Conservation (phyloP, 73 alveolate genomes). For the Paramecium octaurelia region DNA sequence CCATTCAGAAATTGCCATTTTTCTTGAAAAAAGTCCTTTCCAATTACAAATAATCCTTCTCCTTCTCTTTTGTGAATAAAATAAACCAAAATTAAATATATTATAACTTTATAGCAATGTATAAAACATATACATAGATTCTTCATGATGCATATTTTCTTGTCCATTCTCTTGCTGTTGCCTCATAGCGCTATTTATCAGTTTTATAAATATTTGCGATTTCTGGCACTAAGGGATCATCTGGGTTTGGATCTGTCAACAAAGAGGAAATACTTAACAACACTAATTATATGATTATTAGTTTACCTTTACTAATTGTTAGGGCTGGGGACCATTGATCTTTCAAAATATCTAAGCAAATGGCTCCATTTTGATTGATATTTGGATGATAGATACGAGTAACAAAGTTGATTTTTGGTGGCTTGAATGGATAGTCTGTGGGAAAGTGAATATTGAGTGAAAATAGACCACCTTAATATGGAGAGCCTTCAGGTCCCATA, state of each 20-base stretch:
- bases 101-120: background rate
- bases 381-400: slow-evolving; percentile 92
- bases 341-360: slow-evolving; percentile 82
- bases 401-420: slow-evolving; percentile 82
- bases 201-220: slow-evolving; percentile 80
- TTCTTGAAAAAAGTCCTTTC: background rate
- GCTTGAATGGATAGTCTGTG: slow-evolving; percentile 88
- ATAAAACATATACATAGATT: background rate
- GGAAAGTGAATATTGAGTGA: slow-evolving; percentile 74
- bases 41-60: background rate
- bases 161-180: slow-evolving; percentile 83
- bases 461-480: slow-evolving; percentile 80
- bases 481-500: slow-evolving; percentile 88
- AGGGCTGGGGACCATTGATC: slow-evolving; percentile 97
- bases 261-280: slow-evolving; percentile 75
- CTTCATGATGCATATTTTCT: slow-evolving; percentile 73
- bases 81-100: background rate
- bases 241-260: slow-evolving; percentile 84
- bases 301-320: slow-evolving; percentile 86
- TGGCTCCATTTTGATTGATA: slow-evolving; percentile 82
- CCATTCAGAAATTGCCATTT: background rate
- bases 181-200: slow-evolving; percentile 72
- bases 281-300: slow-evolving; percentile 58
- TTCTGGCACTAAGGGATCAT: slow-evolving; percentile 90
- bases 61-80: background rate